Evolutionary conservation across 2,329 filamentous ascomycete species (phyloP).

Genomic region (Sporothrix sp.): DNA sequence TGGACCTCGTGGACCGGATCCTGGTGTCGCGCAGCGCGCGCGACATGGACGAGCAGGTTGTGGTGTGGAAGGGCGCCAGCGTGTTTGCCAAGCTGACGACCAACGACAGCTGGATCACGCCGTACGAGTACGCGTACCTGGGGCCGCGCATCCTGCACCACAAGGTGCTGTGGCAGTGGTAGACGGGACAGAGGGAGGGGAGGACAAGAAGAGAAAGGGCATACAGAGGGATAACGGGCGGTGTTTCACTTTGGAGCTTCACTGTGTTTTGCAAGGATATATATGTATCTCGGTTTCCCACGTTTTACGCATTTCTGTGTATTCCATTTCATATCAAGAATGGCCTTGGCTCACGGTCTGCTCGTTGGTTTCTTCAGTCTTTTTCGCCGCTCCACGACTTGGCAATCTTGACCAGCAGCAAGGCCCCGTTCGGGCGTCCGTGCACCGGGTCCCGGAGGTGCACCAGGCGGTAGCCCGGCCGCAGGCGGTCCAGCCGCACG

Average conservation of each 20-base stretch:
- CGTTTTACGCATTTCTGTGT: too few relatives aligned
- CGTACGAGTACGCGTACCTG: conserved; percentile 77
- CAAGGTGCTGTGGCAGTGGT: conserved; percentile 61
- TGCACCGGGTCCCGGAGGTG: conserved; percentile 57
- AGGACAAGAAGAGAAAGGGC: background rate
- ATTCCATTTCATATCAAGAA: too few relatives aligned
- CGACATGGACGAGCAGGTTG: conserved; percentile 95
- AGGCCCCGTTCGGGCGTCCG: conserved; percentile 55
- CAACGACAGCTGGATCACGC: conserved; percentile 92
- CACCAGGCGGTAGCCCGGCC: conserved; percentile 66
- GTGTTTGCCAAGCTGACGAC: conserved; percentile 88
- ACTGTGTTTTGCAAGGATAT: too few relatives aligned
- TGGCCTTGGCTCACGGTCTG: too few relatives aligned
- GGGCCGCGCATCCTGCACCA: conserved; percentile 75
- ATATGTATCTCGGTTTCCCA: too few relatives aligned
- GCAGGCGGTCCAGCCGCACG: conserved; percentile 71
- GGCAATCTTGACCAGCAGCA: conserved; percentile 62
- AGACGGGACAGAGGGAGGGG: too few relatives aligned
- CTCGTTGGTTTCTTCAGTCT: too few relatives aligned
- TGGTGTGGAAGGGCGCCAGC: conserved; percentile 94
- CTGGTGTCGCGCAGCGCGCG: conserved; percentile 63
- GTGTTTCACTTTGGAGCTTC: too few relatives aligned
- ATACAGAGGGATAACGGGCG: too few relatives aligned
- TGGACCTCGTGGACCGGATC: conserved; percentile 51
- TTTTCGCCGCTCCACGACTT: too few relatives aligned